phyloP scores from a whole-genome alignment of 371 early-diverging fungal genomes.

The Astathelohania contejeani region DNA sequence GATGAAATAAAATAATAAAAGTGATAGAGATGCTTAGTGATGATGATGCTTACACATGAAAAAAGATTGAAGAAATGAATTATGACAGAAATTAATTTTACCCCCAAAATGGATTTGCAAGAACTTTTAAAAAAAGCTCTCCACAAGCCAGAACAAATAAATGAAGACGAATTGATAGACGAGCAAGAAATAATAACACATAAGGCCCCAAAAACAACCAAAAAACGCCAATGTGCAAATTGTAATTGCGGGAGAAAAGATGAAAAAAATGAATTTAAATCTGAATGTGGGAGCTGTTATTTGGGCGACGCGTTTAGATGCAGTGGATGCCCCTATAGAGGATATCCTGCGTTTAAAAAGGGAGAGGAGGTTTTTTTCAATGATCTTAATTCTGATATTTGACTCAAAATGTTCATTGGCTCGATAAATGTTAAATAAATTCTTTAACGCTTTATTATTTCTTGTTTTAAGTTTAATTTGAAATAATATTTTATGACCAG shows the following conservation, averaged over 20 bases:
- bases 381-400: no score
- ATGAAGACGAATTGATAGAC: background rate
- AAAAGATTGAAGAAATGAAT: no score
- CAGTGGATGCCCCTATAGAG: slow-evolving; percentile 80
- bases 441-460: no score
- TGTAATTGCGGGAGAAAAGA: slow-evolving; percentile 43
- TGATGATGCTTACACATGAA: no score
- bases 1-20: no score
- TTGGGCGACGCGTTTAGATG: slow-evolving; percentile 97
- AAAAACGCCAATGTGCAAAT: slow-evolving; percentile 41
- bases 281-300: slow-evolving; percentile 62
- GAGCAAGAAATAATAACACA: no score
- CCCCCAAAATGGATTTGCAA: background rate
- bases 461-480: no score
- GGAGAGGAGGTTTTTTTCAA: slow-evolving; percentile 68
- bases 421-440: no score
- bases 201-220: background rate
- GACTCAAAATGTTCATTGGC: no score
- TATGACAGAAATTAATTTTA: no score
- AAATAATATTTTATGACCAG: no score
- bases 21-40: no score
- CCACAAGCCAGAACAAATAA: background rate
- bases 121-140: background rate
- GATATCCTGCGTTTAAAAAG: slow-evolving; percentile 89
- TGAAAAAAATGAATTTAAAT: background rate